These are phyloP conservation scores for Penicillium concentricum DNA, from an alignment of 2,329 filamentous ascomycete species.

Conservation along the genomic window DNA sequence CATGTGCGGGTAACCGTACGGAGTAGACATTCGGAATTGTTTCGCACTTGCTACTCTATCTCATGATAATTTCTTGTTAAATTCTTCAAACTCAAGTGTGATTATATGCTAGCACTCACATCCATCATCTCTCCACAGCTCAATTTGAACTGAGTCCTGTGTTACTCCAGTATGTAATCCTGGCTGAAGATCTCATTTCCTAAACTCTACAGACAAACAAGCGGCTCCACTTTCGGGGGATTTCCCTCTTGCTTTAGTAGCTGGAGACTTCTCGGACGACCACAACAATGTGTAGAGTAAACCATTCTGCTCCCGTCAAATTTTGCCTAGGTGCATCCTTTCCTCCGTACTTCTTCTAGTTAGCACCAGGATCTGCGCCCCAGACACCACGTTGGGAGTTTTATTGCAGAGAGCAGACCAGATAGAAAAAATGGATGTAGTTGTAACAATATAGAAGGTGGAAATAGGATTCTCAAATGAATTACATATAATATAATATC, in stretches of 20 bases:
- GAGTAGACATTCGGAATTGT: no score
- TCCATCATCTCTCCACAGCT: neutral
- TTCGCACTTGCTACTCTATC: no score
- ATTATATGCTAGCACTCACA: neutral
- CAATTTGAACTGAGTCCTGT: neutral
- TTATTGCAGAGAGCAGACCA: neutral
- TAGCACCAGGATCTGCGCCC: slow-evolving; percentile 2
- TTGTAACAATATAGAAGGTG: neutral
- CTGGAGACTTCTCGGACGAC: neutral
- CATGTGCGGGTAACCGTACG: no score
- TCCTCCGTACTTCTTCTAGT: neutral
- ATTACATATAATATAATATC: neutral
- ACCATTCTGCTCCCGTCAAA: neutral
- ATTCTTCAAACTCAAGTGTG: neutral
- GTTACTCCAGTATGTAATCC: neutral
- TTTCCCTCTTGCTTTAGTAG: slow-evolving; percentile 7
- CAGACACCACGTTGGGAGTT: neutral
- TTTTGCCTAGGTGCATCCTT: neutral
- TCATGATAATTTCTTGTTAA: neutral
- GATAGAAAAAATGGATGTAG: neutral
- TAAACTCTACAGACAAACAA: neutral
- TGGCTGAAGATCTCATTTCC: neutral
- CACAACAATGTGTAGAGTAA: neutral
- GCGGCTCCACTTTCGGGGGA: slow-evolving; percentile 10
- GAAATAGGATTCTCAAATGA: neutral